Percentiles rank a stretch among this genome's conserved stretches.
phyloP scores from a whole-genome alignment of 345 rosid species.

The Eucalyptus regnans region DNA sequence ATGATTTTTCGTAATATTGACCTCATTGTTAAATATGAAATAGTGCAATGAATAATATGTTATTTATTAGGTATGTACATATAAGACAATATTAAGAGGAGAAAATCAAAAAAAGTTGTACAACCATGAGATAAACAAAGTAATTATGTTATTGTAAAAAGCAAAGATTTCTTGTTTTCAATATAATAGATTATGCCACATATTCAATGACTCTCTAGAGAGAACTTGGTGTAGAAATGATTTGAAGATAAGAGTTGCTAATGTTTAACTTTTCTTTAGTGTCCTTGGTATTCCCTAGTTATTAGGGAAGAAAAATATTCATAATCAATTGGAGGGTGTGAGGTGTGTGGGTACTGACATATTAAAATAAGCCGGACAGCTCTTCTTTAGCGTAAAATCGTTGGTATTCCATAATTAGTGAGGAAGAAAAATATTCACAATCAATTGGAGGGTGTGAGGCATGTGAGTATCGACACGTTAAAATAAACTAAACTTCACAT shows the following conservation, averaged over 20 bases:
- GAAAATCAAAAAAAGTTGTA: not conserved
- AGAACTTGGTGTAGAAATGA: accelerated
- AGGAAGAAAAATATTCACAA: no score
- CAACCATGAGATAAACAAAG: accelerated
- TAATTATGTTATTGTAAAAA: not conserved
- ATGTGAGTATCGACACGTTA: accelerated
- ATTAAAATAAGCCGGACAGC: no score
- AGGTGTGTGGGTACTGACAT: accelerated
- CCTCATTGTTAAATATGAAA: accelerated
- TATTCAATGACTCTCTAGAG: no score
- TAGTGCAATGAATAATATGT: not conserved
- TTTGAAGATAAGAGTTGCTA: accelerated
- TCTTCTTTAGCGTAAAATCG: no score
- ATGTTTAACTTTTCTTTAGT: accelerated
- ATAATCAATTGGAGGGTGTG: accelerated
- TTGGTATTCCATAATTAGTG: no score
- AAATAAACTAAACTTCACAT: no score
- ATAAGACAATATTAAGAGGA: not conserved
- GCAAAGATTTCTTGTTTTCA: not conserved
- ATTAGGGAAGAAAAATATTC: accelerated
- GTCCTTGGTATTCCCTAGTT: no score
- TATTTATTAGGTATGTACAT: not conserved
- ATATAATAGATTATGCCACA: accelerated
- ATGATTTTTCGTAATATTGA: accelerated
- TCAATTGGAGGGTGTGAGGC: accelerated